Conservation (phyloP, 352 stramenopile species). For the Phytophthora brassicae region DNA sequence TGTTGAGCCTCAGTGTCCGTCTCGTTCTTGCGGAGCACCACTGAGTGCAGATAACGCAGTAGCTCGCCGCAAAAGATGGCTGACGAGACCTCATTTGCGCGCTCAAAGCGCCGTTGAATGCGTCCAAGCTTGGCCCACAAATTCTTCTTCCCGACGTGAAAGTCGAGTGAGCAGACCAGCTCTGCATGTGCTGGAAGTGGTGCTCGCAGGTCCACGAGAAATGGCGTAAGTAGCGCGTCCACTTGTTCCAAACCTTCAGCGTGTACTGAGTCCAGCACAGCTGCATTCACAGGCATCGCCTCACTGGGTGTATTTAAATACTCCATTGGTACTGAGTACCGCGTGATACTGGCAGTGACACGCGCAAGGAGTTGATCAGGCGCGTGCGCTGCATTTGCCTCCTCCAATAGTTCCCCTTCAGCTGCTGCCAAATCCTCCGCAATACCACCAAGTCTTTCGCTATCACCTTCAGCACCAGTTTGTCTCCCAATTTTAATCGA, state of each 20-base stretch:
- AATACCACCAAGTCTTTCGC: constrained; percentile 38
- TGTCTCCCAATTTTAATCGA: constrained; percentile 12
- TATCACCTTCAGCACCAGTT: constrained; percentile 11
- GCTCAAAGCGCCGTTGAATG: constrained; percentile 58
- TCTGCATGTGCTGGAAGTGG: constrained; percentile 37
- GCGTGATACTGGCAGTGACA: constrained; percentile 50
- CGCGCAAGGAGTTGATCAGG: constrained; percentile 54
- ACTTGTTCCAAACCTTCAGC: constrained; percentile 47
- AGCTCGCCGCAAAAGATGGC: constrained; percentile 69
- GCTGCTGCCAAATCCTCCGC: constrained; percentile 48
- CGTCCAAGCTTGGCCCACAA: constrained; percentile 44
- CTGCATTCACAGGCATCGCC: constrained; percentile 55
- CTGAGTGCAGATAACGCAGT: constrained; percentile 64
- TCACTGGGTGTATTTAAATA: constrained; percentile 56
- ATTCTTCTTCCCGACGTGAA: constrained; percentile 65
- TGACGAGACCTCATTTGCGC: constrained; percentile 62
- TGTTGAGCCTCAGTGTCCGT: constrained; percentile 58
- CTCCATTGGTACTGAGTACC: constrained; percentile 55
- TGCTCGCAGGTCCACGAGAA: constrained; percentile 52
- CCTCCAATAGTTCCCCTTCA: constrained; percentile 25
- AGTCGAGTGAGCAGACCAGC: constrained; percentile 47
- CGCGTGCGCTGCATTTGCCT: constrained; percentile 21
- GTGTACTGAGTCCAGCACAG: constrained; percentile 50
- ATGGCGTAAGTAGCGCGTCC: constrained; percentile 52
- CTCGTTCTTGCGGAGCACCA: constrained; percentile 71